Evolutionary conservation across 257 asterid genomes (phyloP), one percentile per base, ranked within the genome.

Genomic region (Ligustrum vulgare): DNA sequence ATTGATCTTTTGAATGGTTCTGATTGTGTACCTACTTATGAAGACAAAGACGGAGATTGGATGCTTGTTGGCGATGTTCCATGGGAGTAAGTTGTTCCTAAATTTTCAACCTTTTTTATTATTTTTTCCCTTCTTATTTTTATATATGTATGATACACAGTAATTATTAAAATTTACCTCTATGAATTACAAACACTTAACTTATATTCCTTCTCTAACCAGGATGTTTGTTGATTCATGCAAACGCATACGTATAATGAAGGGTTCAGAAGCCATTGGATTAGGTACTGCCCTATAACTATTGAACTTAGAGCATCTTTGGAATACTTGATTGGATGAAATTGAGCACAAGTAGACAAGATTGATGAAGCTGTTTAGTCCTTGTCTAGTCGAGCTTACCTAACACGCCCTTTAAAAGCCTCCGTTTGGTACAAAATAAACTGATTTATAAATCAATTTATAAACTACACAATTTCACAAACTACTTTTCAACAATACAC

Each of bases 1-100:
- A 84, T 84, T 39, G 91, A 87, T 75, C 88, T 83, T 45, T 73
- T 87, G 43, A 83, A 83, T 64, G 87, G 92, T n/a, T 87, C 90
- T 36, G 92, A 87, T 37, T 87, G 85, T 75, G 89, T 85, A 25
- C 89, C 88, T n/a, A 81, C 84, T 35, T 82, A 82, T 39, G 86
- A 82, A 56, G 86, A 82, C 75, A 79, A 63, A 12, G 86, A 82
- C 63, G 86, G 83, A 4, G 86, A 82, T 25, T 82, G 86, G 86
- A 82, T 82, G 86, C 86, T 79, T 69, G 81, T 82, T 35, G 86
- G 86, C 6, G 86, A 82, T 73, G 83, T 82, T 69, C 86, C 86
- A 22, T 79, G 91, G 91, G 82, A 80, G 91, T 87, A 83, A 69
- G 89, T 81, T 25, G 72, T 67, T 71, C 8, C 7, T 51, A 10